phyloP scores from a whole-genome alignment of 2,329 filamentous ascomycete species.

The Xylaria sp. region DNA sequence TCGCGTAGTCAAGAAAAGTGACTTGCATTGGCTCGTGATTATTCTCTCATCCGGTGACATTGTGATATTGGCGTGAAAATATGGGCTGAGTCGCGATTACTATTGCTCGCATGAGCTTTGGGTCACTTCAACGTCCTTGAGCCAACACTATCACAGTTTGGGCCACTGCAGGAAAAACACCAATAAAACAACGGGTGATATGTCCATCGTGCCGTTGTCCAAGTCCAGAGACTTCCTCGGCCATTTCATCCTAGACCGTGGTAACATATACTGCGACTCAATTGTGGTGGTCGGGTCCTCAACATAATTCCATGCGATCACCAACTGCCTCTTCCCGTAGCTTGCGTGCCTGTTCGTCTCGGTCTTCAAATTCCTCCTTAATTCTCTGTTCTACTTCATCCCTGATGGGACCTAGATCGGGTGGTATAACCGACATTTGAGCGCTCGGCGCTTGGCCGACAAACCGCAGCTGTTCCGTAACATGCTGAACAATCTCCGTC shows the following conservation, averaged over 20 bases:
- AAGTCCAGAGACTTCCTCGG: background rate
- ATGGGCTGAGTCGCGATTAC: background rate
- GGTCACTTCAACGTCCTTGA: too few species aligned
- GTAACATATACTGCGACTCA: background rate
- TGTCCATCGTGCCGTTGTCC: background rate
- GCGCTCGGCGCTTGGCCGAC: constrained; percentile 87
- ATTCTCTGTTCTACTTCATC: constrained; percentile 76
- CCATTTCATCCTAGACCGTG: background rate
- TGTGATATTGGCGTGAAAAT: background rate
- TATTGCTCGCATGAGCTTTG: background rate
- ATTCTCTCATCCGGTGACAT: background rate
- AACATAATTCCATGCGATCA: constrained; percentile 62
- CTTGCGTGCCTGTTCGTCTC: constrained; percentile 63
- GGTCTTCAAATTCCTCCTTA: constrained; percentile 71
- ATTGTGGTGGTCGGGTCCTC: background rate
- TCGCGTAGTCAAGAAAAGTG: background rate
- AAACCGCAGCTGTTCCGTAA: constrained; percentile 87
- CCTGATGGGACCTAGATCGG: constrained; percentile 75
- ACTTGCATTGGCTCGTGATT: background rate
- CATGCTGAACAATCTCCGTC: constrained; percentile 78
- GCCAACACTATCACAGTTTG: background rate
- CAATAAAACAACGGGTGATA: background rate
- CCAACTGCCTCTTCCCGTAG: constrained; percentile 68
- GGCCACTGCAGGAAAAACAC: background rate
- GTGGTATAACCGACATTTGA: constrained; percentile 82